A percentile compares a stretch with the other conserved stretches of the same genome.
Evolutionary conservation across 495 filamentous ascomycete genomes (phyloP).

Genomic region (Xylona heveae): DNA sequence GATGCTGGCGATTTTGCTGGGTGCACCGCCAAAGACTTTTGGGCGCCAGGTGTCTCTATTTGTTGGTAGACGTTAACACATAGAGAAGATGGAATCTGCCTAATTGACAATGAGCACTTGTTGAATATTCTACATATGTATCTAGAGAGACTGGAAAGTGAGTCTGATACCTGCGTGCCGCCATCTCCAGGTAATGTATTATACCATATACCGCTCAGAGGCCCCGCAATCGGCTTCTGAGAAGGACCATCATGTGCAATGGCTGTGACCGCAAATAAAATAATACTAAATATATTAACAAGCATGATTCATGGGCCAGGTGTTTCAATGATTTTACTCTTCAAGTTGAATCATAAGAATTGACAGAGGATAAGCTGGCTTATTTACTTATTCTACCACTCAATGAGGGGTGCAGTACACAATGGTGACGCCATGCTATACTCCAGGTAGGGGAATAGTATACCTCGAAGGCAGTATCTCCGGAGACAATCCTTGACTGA

Average conservation of each 20-base stretch:
- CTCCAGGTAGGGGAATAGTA: no score
- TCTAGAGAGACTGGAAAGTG: background rate
- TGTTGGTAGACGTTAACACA: no score
- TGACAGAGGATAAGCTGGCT: no score
- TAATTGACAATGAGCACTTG: constrained; percentile 14
- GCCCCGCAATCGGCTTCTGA: constrained; percentile 33
- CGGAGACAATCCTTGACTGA: no score
- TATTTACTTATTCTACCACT: no score
- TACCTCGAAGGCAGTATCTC: no score
- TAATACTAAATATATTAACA: constrained; percentile 7
- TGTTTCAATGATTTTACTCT: no score
- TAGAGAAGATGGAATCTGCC: constrained; percentile 56
- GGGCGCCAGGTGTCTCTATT: constrained; percentile 29
- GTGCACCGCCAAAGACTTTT: constrained; percentile 49
- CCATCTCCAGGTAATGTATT: constrained; percentile 45
- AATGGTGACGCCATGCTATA: no score
- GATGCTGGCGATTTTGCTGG: constrained; percentile 39
- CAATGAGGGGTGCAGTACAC: no score
- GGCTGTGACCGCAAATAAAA: constrained; percentile 17
- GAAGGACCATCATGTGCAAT: constrained; percentile 28
- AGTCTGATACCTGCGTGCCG: constrained; percentile 31
- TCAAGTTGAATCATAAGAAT: no score
- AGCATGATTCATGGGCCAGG: no score
- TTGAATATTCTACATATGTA: background rate
- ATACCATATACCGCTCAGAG: constrained; percentile 39